Evolutionary conservation across 2,329 filamentous ascomycete genomes (phyloP).

Genomic region (Cadophora malorum): DNA sequence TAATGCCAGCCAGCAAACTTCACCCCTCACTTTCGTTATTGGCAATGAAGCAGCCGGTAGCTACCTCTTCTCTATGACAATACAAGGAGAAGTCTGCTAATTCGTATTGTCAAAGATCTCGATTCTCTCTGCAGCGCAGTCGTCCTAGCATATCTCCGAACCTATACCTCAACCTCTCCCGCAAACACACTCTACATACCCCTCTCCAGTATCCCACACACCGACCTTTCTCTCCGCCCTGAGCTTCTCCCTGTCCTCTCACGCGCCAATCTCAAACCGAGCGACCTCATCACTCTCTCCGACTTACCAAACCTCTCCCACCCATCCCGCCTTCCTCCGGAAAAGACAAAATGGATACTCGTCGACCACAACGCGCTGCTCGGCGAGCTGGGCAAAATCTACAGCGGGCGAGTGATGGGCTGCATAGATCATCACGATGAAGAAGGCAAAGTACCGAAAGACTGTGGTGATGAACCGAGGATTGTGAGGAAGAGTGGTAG

Average conservation of each 20-base stretch:
- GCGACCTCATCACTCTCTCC: slow-evolving; percentile 70
- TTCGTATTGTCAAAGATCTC: slow-evolving; percentile 61
- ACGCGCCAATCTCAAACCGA: slow-evolving; percentile 61
- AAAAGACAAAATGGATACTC: slow-evolving; percentile 71
- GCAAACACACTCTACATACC: slow-evolving; percentile 67
- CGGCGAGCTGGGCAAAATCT: slow-evolving; percentile 62
- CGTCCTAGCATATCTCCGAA: slow-evolving; percentile 76
- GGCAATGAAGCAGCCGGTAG: slow-evolving; percentile 72
- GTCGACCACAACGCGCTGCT: slow-evolving; percentile 82
- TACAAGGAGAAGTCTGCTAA: neutral
- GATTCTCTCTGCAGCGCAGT: slow-evolving; percentile 81
- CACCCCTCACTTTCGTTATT: slow-evolving; percentile 65
- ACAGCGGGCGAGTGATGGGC: slow-evolving; percentile 60
- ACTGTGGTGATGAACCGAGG: slow-evolving; percentile 58
- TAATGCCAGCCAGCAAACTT: slow-evolving; percentile 51
- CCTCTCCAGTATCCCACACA: slow-evolving; percentile 71
- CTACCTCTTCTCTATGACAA: slow-evolving; percentile 33
- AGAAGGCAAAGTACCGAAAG: slow-evolving; percentile 59
- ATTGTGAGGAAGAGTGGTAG: slow-evolving; percentile 73
- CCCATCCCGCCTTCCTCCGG: slow-evolving; percentile 45
- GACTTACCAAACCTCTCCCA: slow-evolving; percentile 54
- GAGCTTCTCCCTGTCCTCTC: slow-evolving; percentile 72
- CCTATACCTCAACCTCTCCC: slow-evolving; percentile 52
- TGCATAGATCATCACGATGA: slow-evolving; percentile 84
- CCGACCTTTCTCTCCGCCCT: slow-evolving; percentile 73